Percentiles rank a stretch among this genome's conserved stretches.
phyloP scores from a whole-genome alignment of 2,329 filamentous ascomycete genomes.

The Arthrobotrys entomopaga region DNA sequence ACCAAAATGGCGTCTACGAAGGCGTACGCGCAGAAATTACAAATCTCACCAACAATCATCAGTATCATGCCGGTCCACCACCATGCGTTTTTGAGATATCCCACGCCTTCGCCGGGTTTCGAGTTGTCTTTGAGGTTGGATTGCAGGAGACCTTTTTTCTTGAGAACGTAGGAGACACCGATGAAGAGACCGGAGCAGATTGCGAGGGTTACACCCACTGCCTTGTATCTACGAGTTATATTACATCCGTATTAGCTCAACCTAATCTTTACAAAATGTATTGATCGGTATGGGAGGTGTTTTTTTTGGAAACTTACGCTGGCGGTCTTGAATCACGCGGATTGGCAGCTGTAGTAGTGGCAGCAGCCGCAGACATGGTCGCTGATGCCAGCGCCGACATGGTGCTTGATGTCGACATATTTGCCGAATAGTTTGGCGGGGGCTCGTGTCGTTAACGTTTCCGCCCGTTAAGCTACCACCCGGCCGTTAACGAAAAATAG shows the following conservation, averaged over 20 bases:
- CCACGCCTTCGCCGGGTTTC: slow-evolving; percentile 93
- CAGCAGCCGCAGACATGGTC: slow-evolving; percentile 38
- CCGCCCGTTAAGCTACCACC: too few species aligned
- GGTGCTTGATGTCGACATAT: slow-evolving; percentile 16
- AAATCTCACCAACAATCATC: slow-evolving; percentile 96
- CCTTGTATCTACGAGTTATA: slow-evolving; percentile 71
- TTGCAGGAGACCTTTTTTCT: slow-evolving; percentile 88
- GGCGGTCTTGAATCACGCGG: slow-evolving; percentile 23
- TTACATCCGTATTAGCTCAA: slow-evolving; percentile 10
- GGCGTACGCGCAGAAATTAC: slow-evolving; percentile 96
- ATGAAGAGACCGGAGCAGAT: slow-evolving; percentile 91
- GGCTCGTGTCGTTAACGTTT: slow-evolving; percentile 5
- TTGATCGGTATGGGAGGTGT: not conserved
- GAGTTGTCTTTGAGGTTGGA: slow-evolving; percentile 97
- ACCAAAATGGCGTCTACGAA: slow-evolving; percentile 97
- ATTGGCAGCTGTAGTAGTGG: slow-evolving; percentile 12
- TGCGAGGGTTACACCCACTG: slow-evolving; percentile 85
- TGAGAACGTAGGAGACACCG: slow-evolving; percentile 91
- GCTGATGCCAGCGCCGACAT: slow-evolving; percentile 28
- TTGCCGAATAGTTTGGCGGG: slow-evolving; percentile 21
- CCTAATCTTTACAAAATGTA: slow-evolving; percentile 1
- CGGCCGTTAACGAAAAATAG: too few species aligned
- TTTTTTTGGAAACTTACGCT: slow-evolving; percentile 34
- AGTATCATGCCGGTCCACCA: slow-evolving; percentile 97
- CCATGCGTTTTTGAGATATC: slow-evolving; percentile 91